These are phyloP conservation scores for Apiospora saccharicola DNA, from an alignment of 2,329 filamentous ascomycete genomes.

Conservation along the genomic window DNA sequence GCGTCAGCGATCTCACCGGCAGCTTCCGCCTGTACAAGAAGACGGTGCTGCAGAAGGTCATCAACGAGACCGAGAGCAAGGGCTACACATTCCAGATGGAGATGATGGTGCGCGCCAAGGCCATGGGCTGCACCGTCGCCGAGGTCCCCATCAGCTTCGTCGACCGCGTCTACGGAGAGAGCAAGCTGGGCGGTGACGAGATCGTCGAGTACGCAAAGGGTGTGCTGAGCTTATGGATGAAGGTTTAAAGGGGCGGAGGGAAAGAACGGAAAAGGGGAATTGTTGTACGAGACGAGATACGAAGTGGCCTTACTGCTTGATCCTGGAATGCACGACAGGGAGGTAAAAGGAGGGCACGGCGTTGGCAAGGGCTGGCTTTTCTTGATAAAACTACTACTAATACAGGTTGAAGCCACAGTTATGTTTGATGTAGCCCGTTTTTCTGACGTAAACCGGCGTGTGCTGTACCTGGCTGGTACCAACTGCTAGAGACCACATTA, in stretches of 20 bases:
- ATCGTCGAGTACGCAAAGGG: slow-evolving; percentile 97
- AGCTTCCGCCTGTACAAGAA: slow-evolving; percentile 96
- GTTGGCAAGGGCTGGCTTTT: slow-evolving; percentile 27
- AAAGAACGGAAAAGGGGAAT: neutral
- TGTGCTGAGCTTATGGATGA: slow-evolving; percentile 78
- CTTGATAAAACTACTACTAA: slow-evolving; percentile 24
- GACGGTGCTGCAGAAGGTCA: slow-evolving; percentile 86
- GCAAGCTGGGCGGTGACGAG: slow-evolving; percentile 92
- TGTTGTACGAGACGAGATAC: neutral
- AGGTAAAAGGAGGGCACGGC: slow-evolving; percentile 26
- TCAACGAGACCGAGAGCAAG: slow-evolving; percentile 90
- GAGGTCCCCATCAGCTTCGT: slow-evolving; percentile 98
- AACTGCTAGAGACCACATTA: slow-evolving; percentile 49
- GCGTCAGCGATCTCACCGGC: slow-evolving; percentile 94
- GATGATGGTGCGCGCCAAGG: slow-evolving; percentile 97
- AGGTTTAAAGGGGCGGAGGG: slow-evolving; percentile 60
- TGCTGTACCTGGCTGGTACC: neutral
- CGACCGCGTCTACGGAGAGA: slow-evolving; percentile 93
- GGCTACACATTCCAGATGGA: slow-evolving; percentile 99
- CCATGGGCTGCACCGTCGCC: slow-evolving; percentile 90
- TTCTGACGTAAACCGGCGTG: neutral
- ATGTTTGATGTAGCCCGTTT: neutral
- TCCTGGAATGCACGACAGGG: slow-evolving; percentile 20
- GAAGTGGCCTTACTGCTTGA: slow-evolving; percentile 21
- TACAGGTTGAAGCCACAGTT: slow-evolving; percentile 24